Conservation (phyloP, 108 stramenopile species). For the Skeletonema marinoi region DNA sequence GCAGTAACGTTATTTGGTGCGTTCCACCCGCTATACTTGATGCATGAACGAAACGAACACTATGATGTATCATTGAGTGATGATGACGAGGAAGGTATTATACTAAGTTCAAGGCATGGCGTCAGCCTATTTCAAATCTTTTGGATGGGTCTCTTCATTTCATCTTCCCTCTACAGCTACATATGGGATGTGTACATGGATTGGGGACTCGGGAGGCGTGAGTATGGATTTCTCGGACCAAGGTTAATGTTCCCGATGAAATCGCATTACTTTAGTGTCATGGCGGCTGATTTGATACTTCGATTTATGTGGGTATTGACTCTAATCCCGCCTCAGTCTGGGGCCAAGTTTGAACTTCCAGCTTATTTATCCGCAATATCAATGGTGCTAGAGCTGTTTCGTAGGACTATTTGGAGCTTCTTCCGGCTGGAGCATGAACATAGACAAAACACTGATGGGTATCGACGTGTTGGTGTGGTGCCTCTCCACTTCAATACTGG, state of each 20-base stretch:
- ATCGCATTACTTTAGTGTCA: slow-evolving; percentile 69
- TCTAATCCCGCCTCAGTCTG: slow-evolving; percentile 78
- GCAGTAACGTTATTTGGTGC: slow-evolving; percentile 91
- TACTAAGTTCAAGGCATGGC: neutral
- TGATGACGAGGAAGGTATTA: slow-evolving; percentile 32
- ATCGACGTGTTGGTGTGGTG: slow-evolving; percentile 84
- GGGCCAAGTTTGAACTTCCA: slow-evolving; percentile 84
- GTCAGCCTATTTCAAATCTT: slow-evolving; percentile 66
- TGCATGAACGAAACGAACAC: slow-evolving; percentile 19
- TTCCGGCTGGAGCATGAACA: slow-evolving; percentile 92
- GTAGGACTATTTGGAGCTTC: slow-evolving; percentile 91
- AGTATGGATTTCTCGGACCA: slow-evolving; percentile 79
- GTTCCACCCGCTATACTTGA: slow-evolving; percentile 86
- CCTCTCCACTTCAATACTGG: slow-evolving; percentile 90
- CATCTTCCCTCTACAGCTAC: slow-evolving; percentile 83
- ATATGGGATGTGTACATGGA: slow-evolving; percentile 95
- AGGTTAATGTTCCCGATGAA: slow-evolving; percentile 84
- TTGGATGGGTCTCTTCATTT: slow-evolving; percentile 82
- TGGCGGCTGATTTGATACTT: slow-evolving; percentile 59
- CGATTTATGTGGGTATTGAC: slow-evolving; percentile 92
- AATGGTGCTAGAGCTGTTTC: slow-evolving; percentile 82
- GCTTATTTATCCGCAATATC: slow-evolving; percentile 76
- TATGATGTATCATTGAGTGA: slow-evolving; percentile 3
- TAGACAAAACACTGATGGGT: slow-evolving; percentile 78
- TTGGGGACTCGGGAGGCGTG: slow-evolving; percentile 76